Percentiles rank a stretch among this genome's conserved stretches.
Evolutionary conservation across 306 rosid genomes (phyloP).

Genomic region (Vigna angularis): DNA sequence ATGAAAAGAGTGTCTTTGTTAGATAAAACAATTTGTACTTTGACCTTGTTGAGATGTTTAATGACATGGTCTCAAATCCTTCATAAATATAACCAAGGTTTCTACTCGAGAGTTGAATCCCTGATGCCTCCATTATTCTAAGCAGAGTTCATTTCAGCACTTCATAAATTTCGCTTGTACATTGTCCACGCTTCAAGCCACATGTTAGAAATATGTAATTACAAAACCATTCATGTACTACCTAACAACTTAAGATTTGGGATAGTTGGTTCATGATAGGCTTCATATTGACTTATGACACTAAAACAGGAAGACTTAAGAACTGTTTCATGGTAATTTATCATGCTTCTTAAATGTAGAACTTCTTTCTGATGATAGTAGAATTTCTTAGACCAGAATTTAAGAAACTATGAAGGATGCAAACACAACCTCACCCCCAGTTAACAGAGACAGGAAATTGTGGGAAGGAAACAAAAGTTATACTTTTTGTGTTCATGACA

Average conservation of each 20-base stretch:
- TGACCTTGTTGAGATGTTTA: not conserved
- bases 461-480: constrained; percentile 11
- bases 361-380: constrained; percentile 13
- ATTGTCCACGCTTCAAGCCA: not conserved
- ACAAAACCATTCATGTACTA: constrained; percentile 11
- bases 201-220: not conserved
- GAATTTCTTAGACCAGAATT: not conserved
- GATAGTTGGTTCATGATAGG: not conserved
- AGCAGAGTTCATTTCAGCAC: not conserved
- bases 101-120: not conserved
- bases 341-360: not conserved
- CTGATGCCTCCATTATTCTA: not conserved
- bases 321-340: not conserved
- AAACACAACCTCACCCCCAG: not conserved
- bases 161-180: not conserved
- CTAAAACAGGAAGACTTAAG: not conserved
- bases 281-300: not conserved
- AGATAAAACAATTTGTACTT: not conserved
- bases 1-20: not conserved
- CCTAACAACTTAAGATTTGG: not conserved
- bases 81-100: not conserved
- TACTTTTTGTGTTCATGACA: not conserved
- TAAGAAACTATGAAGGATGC: constrained; percentile 7
- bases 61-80: not conserved
- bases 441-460: not conserved